Evolutionary conservation across 176 grass and related monocot species (phyloP), one percentile per base, ranked within the genome.

Genomic region (Lolium multiflorum): DNA sequence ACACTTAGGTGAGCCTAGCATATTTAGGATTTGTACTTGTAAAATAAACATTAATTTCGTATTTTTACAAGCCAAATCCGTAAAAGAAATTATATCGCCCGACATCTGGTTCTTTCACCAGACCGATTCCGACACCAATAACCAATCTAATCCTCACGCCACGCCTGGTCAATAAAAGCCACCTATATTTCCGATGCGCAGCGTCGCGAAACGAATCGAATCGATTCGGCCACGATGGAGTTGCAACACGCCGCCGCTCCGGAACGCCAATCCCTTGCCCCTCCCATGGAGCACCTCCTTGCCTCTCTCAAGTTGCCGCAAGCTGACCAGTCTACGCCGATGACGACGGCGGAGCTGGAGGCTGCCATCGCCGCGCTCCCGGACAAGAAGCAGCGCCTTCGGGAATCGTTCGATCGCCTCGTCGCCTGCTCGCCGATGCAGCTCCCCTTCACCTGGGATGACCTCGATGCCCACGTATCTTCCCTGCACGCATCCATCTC

Each of bases 401-500:
- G 78, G 25, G 83, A 82, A 78, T 18, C 90, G 10, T 88, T 85
- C 22, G 71, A 91, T 14, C 78, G 77, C 77, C 78, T 91, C 55
- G 77, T 47, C 31, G 25, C 78, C 71, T 37, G 48, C 77, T 39
- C 82, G 43, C 74, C 71, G 2, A 39, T 76, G 31, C 80, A 5
- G 78, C 37, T 83, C 41, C 65, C 90, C 21, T 56, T 88, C 71
- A 52, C 59, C 52, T 91, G 86, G 81, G 57, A 85, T 37, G 90
- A 91, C 86, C 43, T 91, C 77, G 86, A 88, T 52, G 62, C 77
- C 70, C 82, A 91, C 64, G 31, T 91, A 55, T 88, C 90, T 43
- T 41, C 90, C 82, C 12, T 91, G n/a, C 77, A 91, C 75, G 43
- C 49, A 57, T 28, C 89, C 49, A 46, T 50, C 41, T 17, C 80